A percentile compares a stretch with the other conserved stretches of the same genome.
These are phyloP conservation scores for Daedalea quercina DNA, from an alignment of 768 basidiomycete species.

Conservation along the genomic window DNA sequence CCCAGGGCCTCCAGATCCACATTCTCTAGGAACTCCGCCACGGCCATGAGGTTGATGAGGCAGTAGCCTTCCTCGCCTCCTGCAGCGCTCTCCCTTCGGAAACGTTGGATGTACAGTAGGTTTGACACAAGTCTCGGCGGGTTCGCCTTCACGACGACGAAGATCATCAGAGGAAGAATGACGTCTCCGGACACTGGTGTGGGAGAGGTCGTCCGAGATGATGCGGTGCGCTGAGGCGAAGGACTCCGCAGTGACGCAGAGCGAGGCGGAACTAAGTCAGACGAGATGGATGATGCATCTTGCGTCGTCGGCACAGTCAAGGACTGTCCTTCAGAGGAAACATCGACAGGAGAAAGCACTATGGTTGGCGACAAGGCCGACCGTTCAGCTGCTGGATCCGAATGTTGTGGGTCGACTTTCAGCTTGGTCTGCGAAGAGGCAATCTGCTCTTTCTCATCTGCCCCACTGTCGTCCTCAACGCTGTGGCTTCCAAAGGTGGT, in stretches of 20 bases:
- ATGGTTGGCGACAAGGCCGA: background rate
- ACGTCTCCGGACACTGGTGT: slow-evolving; percentile 80
- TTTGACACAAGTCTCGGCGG: slow-evolving; percentile 74
- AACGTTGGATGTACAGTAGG: slow-evolving; percentile 58
- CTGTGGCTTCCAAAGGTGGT: background rate
- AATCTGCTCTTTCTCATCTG: background rate
- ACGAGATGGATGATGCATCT: background rate
- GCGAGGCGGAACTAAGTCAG: background rate
- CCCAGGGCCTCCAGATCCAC: slow-evolving; percentile 75
- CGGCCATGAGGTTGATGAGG: slow-evolving; percentile 90
- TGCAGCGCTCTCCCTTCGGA: slow-evolving; percentile 43
- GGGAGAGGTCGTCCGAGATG: slow-evolving; percentile 18
- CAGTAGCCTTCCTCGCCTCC: slow-evolving; percentile 89
- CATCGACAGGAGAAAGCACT: slow-evolving; percentile 1
- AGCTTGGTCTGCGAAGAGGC: background rate
- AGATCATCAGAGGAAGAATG: slow-evolving; percentile 90
- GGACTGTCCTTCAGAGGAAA: background rate
- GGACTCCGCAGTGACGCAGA: background rate
- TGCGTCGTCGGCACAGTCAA: background rate
- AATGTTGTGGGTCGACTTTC: background rate
- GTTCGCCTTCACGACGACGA: slow-evolving; percentile 89
- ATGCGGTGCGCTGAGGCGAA: slow-evolving; percentile 9
- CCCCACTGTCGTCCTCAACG: slow-evolving; percentile 9
- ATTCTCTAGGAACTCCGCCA: slow-evolving; percentile 92
- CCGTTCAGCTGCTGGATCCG: background rate